These are phyloP conservation scores for Pinus taeda DNA, from an alignment of 75 land plant genomes.

Conservation along the genomic window DNA sequence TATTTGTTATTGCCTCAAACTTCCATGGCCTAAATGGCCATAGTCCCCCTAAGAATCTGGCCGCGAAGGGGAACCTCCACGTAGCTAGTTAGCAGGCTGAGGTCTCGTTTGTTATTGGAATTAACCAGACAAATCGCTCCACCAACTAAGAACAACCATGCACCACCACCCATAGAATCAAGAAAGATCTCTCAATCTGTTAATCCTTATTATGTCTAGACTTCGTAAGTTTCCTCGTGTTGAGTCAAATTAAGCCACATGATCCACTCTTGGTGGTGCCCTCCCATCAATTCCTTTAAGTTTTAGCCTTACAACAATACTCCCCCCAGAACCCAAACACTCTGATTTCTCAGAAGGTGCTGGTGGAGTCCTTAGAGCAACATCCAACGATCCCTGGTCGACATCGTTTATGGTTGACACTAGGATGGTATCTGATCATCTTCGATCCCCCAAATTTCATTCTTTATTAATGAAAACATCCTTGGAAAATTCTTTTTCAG, in stretches of 20 bases:
- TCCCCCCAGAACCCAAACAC: too few species aligned
- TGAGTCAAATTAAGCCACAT: constrained; percentile 56
- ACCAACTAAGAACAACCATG: constrained; percentile 60
- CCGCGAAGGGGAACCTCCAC: constrained; percentile 21
- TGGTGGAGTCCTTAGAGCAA: too few species aligned
- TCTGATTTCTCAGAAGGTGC: too few species aligned
- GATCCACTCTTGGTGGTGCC: constrained; percentile 63
- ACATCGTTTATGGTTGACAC: too few species aligned
- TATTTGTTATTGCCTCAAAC: constrained; percentile 86
- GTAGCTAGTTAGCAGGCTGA: constrained; percentile 89
- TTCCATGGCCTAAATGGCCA: constrained; percentile 60
- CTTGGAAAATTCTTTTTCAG: too few species aligned
- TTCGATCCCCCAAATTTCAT: too few species aligned
- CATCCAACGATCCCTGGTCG: too few species aligned
- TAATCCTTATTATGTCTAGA: constrained; percentile 57
- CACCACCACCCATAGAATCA: constrained; percentile 66
- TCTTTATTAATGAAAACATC: too few species aligned
- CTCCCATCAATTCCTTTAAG: constrained; percentile 57
- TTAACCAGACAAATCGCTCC: constrained; percentile 95
- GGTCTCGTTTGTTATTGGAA: constrained; percentile 94
- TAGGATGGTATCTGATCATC: too few species aligned
- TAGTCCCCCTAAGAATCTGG: constrained; percentile 65
- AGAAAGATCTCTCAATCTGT: constrained; percentile 56
- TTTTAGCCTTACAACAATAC: too few species aligned
- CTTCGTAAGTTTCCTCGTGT: constrained; percentile 49